These are phyloP conservation scores for Trypanosoma platydactyli DNA, from an alignment of 208 protist species.

Conservation along the genomic window DNA sequence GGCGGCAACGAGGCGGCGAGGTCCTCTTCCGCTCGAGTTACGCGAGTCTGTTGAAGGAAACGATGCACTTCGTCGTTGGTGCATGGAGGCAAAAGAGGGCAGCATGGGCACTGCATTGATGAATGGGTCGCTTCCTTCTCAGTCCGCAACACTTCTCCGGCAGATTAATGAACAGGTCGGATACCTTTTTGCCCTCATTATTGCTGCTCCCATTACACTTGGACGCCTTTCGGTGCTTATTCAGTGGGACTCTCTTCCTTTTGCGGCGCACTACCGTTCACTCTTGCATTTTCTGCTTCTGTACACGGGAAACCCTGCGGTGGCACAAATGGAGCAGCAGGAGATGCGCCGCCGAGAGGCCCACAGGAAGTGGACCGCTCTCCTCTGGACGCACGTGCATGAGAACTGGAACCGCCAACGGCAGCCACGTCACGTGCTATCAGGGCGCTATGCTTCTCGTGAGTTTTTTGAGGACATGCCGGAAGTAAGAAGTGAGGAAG, in stretches of 20 bases:
- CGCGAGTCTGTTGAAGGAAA: constrained; percentile 24
- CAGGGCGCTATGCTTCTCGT: constrained; percentile 23
- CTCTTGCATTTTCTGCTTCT: constrained; percentile 54
- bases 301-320: constrained; percentile 32
- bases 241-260: constrained; percentile 42
- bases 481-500: constrained; percentile 1
- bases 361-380: constrained; percentile 18
- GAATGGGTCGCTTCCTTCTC: neutral
- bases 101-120: neutral
- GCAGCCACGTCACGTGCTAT: neutral
- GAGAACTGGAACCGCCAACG: neutral
- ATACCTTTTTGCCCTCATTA: constrained; percentile 29
- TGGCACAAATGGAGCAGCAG: constrained; percentile 32
- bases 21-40: constrained; percentile 11
- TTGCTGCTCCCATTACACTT: constrained; percentile 44
- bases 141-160: constrained; percentile 5
- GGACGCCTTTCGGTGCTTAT: constrained; percentile 43
- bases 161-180: constrained; percentile 23
- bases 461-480: constrained; percentile 1
- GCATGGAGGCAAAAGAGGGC: constrained; percentile 21
- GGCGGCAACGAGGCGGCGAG: neutral
- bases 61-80: constrained; percentile 26
- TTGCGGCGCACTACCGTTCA: constrained; percentile 43
- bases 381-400: constrained; percentile 9
- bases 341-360: constrained; percentile 30